These are phyloP conservation scores for Phytopythium montanum DNA, from an alignment of 352 stramenopile species.

Conservation along the genomic window DNA sequence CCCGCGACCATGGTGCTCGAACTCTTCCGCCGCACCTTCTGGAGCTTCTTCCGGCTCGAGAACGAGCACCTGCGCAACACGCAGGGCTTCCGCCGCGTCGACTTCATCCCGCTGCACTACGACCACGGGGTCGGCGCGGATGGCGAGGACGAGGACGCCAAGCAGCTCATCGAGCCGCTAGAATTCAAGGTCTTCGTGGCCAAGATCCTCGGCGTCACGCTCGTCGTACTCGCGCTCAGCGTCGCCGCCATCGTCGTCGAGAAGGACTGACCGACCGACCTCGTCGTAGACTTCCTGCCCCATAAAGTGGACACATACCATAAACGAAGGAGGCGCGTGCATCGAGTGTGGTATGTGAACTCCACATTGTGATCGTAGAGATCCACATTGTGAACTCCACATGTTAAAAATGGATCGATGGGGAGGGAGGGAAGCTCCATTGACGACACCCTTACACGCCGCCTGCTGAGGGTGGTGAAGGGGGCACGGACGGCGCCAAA, in stretches of 20 bases:
- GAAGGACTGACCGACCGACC: conserved; percentile 9
- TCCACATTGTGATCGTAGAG: no score
- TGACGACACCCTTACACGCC: neutral
- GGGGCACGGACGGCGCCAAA: no score
- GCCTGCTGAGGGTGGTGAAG: neutral
- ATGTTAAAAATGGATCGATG: conserved; percentile 5
- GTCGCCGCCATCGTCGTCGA: conserved; percentile 49
- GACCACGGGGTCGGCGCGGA: conserved; percentile 62
- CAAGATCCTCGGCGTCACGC: conserved; percentile 48
- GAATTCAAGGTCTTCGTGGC: conserved; percentile 40
- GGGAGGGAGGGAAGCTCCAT: neutral
- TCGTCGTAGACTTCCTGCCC: no score
- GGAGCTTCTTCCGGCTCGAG: conserved; percentile 85
- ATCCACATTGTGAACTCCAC: no score
- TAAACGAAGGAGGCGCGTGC: neutral
- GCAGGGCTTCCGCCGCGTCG: conserved; percentile 73
- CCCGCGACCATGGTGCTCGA: conserved; percentile 85
- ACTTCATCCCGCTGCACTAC: conserved; percentile 85
- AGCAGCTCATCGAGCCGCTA: conserved; percentile 26
- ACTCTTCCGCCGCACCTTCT: conserved; percentile 82
- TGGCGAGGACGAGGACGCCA: conserved; percentile 29
- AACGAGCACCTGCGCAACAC: conserved; percentile 88
- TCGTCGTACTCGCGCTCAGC: conserved; percentile 44
- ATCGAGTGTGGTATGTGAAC: neutral
- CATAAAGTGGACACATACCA: no score